Evolutionary conservation across 805 yeast genomes (phyloP).

Genomic region (Metschnikowia proteae): DNA sequence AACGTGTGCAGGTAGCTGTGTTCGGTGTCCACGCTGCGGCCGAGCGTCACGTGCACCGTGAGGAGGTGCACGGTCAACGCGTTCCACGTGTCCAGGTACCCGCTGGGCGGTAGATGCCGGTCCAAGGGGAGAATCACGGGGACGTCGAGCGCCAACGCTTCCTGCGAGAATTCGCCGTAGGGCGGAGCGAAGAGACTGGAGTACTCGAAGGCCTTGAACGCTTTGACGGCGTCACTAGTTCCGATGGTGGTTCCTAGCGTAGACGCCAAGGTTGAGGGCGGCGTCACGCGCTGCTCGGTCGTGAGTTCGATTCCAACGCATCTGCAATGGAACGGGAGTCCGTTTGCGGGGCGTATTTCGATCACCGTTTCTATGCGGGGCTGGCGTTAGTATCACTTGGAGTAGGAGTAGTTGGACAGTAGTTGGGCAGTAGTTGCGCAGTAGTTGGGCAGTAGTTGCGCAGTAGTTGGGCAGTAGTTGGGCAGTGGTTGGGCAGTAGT

Average conservation of each 20-base stretch:
- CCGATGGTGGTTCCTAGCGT: constrained; percentile 5
- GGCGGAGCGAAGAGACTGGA: constrained; percentile 37
- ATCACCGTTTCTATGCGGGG: constrained; percentile 59
- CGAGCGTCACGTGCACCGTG: constrained; percentile 35
- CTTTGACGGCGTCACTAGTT: constrained; percentile 28
- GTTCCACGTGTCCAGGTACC: constrained; percentile 43
- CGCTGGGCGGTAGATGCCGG: constrained; percentile 51
- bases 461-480: not conserved
- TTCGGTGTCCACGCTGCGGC: constrained; percentile 31
- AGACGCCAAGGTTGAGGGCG: constrained; percentile 38
- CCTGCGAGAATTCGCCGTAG: constrained; percentile 35
- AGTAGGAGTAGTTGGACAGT: not conserved
- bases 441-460: not conserved
- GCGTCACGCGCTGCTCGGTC: constrained; percentile 47
- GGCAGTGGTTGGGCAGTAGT: not conserved
- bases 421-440: not conserved
- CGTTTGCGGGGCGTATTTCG: constrained; percentile 50
- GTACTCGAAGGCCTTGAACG: constrained; percentile 32
- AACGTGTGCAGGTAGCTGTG: constrained; percentile 31
- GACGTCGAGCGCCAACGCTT: constrained; percentile 51
- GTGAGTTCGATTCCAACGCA: constrained; percentile 46
- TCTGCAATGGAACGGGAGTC: constrained; percentile 45
- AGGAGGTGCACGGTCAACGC: constrained; percentile 48
- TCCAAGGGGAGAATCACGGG: constrained; percentile 58
- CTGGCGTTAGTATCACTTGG: constrained; percentile 21